These are phyloP conservation scores for Coemansia sp. DNA, from an alignment of 192 early-diverging fungal species.

Conservation along the genomic window DNA sequence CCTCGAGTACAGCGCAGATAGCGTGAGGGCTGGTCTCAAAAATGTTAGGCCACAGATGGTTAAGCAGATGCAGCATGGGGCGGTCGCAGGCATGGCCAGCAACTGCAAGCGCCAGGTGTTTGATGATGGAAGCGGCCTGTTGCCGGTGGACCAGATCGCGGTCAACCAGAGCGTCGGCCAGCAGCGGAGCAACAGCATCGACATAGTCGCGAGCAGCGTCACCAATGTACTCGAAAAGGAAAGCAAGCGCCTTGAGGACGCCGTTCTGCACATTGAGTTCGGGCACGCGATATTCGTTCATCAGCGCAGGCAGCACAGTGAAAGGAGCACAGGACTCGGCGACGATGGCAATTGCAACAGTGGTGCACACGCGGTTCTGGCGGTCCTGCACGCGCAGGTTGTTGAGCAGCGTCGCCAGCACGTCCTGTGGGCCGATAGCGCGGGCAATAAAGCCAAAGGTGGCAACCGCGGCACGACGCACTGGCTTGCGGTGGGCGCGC, in stretches of 20 bases:
- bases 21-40: constrained; percentile 97
- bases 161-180: constrained; percentile 97
- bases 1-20: constrained; percentile 97
- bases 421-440: constrained; percentile 99
- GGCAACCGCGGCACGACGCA: constrained; percentile 94
- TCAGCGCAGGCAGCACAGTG: constrained; percentile 94
- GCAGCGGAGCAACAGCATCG: constrained; percentile 89
- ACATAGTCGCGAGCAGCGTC: constrained; percentile 98
- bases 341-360: constrained; percentile 96
- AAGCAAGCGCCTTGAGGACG: constrained; percentile 90
- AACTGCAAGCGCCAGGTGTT: constrained; percentile 94
- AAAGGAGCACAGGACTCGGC: constrained; percentile 98
- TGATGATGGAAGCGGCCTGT: constrained; percentile 93
- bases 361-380: constrained; percentile 99
- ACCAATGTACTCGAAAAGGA: constrained; percentile 99
- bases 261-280: constrained; percentile 99
- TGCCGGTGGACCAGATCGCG: constrained; percentile 98
- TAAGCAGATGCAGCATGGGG: constrained; percentile 89
- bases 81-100: constrained; percentile 91
- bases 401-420: constrained; percentile 93
- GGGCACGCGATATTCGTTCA: constrained; percentile 99
- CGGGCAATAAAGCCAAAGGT: constrained; percentile 99
- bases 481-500: constrained; percentile 93
- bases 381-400: constrained; percentile 99
- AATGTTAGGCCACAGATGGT: constrained; percentile 98